Evolutionary conservation across 768 basidiomycete genomes (phyloP).

Genomic region (Asterophora lycoperdoides): DNA sequence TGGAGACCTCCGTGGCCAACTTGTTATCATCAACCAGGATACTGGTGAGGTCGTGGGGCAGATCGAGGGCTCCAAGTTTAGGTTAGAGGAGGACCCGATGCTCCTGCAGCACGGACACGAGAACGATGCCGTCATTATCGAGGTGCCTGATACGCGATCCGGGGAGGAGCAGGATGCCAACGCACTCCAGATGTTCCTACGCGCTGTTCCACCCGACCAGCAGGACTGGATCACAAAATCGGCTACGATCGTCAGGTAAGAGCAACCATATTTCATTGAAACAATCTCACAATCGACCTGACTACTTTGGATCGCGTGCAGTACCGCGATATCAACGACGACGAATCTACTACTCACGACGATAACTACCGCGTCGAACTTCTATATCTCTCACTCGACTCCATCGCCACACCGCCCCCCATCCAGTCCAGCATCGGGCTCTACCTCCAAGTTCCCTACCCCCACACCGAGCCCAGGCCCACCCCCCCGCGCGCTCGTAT

Average conservation of each 20-base stretch:
- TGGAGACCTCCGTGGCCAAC: conserved; percentile 47
- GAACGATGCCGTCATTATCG: conserved; percentile 67
- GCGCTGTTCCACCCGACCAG: conserved; percentile 60
- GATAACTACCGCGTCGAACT: conserved; percentile 55
- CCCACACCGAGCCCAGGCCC: conserved; percentile 17
- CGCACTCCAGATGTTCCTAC: conserved; percentile 53
- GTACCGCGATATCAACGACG: conserved; percentile 63
- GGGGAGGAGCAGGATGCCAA: conserved; percentile 33
- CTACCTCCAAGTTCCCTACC: not conserved
- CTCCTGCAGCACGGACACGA: conserved; percentile 47
- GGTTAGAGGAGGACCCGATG: conserved; percentile 55
- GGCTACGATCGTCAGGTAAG: conserved; percentile 60
- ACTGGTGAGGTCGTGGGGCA: conserved; percentile 70
- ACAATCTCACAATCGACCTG: not conserved
- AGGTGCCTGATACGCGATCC: conserved; percentile 50
- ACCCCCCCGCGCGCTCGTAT: conserved; percentile 46
- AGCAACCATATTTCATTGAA: not conserved
- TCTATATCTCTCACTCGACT: conserved; percentile 55
- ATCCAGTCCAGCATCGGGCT: not conserved
- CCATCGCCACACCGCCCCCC: conserved; percentile 42
- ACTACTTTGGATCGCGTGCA: conserved; percentile 23
- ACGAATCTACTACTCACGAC: conserved; percentile 61
- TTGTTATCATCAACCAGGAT: conserved; percentile 70
- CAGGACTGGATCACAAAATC: conserved; percentile 65
- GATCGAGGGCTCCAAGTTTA: conserved; percentile 49